Conservation (phyloP, 352 stramenopile genomes). For the Globisporangium barbulae region DNA sequence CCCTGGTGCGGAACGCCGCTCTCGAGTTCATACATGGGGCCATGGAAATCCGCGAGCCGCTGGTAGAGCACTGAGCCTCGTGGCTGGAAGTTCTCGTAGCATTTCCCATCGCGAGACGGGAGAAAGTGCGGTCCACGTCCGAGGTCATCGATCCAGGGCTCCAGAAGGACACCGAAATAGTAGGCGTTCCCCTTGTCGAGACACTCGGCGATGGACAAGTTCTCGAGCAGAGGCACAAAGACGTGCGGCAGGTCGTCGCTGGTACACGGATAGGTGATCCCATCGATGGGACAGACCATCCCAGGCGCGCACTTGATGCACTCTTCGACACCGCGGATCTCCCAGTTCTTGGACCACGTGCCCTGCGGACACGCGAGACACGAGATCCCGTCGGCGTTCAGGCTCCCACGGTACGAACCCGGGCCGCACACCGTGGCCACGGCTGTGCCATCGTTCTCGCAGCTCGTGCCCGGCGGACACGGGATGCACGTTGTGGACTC, state of each 20-base stretch:
- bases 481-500: slow-evolving; percentile 91
- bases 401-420: slow-evolving; percentile 90
- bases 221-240: slow-evolving; percentile 82
- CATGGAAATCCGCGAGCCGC: slow-evolving; percentile 93
- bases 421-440: slow-evolving; percentile 90
- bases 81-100: slow-evolving; percentile 92
- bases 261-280: slow-evolving; percentile 93
- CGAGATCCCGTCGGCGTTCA: slow-evolving; percentile 84
- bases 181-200: slow-evolving; percentile 78
- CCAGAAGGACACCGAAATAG: slow-evolving; percentile 94
- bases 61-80: slow-evolving; percentile 91
- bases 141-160: slow-evolving; percentile 94
- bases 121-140: slow-evolving; percentile 91
- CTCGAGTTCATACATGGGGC: slow-evolving; percentile 92
- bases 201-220: slow-evolving; percentile 87
- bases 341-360: slow-evolving; percentile 98
- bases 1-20: slow-evolving; percentile 90
- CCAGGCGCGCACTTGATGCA: slow-evolving; percentile 92
- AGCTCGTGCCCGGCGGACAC: slow-evolving; percentile 91
- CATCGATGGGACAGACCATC: slow-evolving; percentile 92
- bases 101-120: slow-evolving; percentile 74
- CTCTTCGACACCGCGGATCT: slow-evolving; percentile 91
- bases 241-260: slow-evolving; percentile 91
- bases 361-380: slow-evolving; percentile 92
- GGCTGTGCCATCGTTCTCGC: slow-evolving; percentile 87